Base-by-base conservation (phyloP, 305 asterid genomes). In the Andrographis paniculata region DNA sequence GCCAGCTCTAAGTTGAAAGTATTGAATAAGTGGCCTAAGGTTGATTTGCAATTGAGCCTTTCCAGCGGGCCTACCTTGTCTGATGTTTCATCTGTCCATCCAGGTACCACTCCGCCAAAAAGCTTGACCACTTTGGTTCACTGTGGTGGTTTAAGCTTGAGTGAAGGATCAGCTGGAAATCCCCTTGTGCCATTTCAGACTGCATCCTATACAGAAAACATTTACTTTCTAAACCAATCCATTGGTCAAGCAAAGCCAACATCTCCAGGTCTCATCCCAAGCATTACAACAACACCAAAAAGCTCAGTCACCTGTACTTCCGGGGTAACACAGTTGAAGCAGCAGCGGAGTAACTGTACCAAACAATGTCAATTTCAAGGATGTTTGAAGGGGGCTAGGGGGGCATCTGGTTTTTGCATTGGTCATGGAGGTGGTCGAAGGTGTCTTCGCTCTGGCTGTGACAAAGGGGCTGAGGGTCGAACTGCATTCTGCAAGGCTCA, bases 291-390 rank as follows among this genome's bases (percentile, higher is more conserved):
- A 61, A 49, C 75, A 59, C 91, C 88, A 63, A 80, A 73, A 71
- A 82, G 95, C 84, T 74, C 94, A 75, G 94, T 78, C 91, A 82
- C 98, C 91, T 89, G 91, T 70, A 58, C 94, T 86, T 91, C 96
- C 82, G 93, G 93, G 88, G 69, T 83, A 73, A 71, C 85, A 14
- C 72, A 70, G 45, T 71, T 55, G 37, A 86, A 74, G 33, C 93
- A 76, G 71, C 83, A 74, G 64, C 79, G 80, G 52, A 69, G 59
- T 62, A 56, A 69, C 47, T 73, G 68, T 68, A 64, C 85, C 17
- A 88, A 82, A 57, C 87, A 68, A 45, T 88, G 97, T 63, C 95
- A 79, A 76, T 82, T 75, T 69, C 73, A 73, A 55, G 97, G 97
- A 51, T 88, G 97, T 49, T 38, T 56, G 40, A 88, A 88, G 69